Percentiles rank a stretch among this genome's conserved stretches.
Conservation (phyloP, 2,329 filamentous ascomycete species). For the Macrophomina tecta region DNA sequence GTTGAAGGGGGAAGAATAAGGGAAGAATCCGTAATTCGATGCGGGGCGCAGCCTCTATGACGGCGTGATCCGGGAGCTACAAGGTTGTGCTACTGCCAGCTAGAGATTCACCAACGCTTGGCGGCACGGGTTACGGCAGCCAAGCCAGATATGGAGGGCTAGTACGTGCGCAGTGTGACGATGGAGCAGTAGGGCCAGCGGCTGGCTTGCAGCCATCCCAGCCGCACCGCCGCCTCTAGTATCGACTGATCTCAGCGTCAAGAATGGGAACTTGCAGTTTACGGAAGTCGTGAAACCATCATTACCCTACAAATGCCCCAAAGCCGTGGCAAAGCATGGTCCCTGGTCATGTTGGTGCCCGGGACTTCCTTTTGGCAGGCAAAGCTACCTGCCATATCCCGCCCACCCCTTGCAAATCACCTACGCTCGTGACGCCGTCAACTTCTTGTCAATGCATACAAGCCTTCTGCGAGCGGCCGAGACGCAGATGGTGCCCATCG, state of each 20-base stretch:
- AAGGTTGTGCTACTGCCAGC: neutral
- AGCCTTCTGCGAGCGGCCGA: neutral
- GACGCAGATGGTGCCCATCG: neutral
- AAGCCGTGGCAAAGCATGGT: neutral
- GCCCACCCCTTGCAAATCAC: neutral
- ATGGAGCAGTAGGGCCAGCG: slow-evolving; percentile 13
- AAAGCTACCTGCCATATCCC: neutral
- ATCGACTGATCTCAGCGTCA: neutral
- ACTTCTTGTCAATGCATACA: neutral
- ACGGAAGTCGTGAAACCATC: slow-evolving; percentile 1
- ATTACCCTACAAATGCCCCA: neutral
- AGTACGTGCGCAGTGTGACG: neutral
- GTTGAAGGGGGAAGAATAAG: neutral
- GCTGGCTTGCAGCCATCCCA: slow-evolving; percentile 2
- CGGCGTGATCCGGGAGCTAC: neutral
- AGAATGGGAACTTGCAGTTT: neutral
- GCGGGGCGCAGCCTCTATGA: slow-evolving; percentile 6
- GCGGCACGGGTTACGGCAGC: slow-evolving; percentile 10
- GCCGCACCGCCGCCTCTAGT: neutral
- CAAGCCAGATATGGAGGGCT: neutral
- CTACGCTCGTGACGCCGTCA: neutral
- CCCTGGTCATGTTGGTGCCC: neutral
- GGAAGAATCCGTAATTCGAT: neutral
- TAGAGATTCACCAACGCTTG: neutral
- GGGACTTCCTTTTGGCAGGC: neutral